Evolutionary conservation across 768 basidiomycete species (phyloP), one percentile per base, ranked within the genome.

Genomic region (Cubamyces sp.): DNA sequence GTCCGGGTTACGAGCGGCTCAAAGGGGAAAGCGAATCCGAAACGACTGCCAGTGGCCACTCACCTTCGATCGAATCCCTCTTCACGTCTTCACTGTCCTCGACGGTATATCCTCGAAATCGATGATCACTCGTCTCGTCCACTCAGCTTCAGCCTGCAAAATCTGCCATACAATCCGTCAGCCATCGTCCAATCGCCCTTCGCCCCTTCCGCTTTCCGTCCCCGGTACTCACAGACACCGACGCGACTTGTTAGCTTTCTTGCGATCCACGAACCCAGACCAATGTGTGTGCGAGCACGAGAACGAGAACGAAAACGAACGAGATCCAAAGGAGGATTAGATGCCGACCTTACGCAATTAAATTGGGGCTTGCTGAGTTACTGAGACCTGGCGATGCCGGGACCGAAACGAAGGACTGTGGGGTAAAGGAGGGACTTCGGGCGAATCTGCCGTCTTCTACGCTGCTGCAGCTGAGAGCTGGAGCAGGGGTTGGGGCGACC

Each of bases 331-430:
- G 51, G 60, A 50, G 51, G 60, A 71, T 71, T 71, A 69, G 48
- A 54, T 61, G 65, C 63, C 64, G 54, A 63, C 64, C 62, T 65
- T 64, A 65, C 51, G 59, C 47, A 41, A 70, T 62, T 66, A 65
- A 47, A 41, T 6, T 39, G 12, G 26, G 37, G 48, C 53, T 59
- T 64, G 52, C 57, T 64, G 65, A 61, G 62, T 42, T 62, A 57
- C 43, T 40, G 63, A 60, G 51, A 47, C 45, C 61, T 65, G 62
- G 59, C 52, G 65, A 66, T 59, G 57, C 60, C 65, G 68, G 64
- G 62, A 57, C 58, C 64, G 60, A 70, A 71, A 64, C 50, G 69
- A 69, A 64, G 55, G 67, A 63, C 57, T 57, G 58, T 55, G 64
- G 64, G 56, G 54, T 57, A 64, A 64, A 64, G 47, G 63, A 64